Base-by-base conservation (phyloP, 2,329 filamentous ascomycete genomes). In the Cadophora malorum region DNA sequence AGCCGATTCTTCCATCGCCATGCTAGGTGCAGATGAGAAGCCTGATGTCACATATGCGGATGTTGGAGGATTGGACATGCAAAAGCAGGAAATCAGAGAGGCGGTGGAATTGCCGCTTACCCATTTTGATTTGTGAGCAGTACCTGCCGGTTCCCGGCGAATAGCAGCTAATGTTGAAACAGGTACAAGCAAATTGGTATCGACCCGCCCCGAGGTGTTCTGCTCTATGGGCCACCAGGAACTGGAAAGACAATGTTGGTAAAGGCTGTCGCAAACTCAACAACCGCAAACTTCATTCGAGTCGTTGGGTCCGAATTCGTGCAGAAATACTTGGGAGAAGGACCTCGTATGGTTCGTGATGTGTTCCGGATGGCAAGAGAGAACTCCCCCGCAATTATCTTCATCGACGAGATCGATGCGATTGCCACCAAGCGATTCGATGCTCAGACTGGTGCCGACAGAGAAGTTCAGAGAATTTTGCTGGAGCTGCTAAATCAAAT, bases 371-470 rank as follows among this genome's bases (percentile, higher is more conserved):
- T 99, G 96, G 96, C 96, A 47, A 91, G 96, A 71, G 96, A 99
- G 84, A 99, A 99, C 84, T 95, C 94, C 0, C 96, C 96, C 0
- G 92, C 94, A 68, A 99, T 99, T 80, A 99, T 99, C 82, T 99
- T 99, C 86, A 99, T 99, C 79, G 96, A 99, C 79, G 96, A 99
- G 81, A 97, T 99, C 75, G 96, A 99, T 79, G 96, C 96, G 71
- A 98, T 99, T 76, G 96, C 96, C 69, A 99, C 96, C 50, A 99
- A 99, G 84, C 95, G 96, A 80, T 99, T 99, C 82, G 96, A 99
- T 79, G 96, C 96, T 28, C 96, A 99, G 82, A 99, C 96, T 4
- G 96, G 96, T 80, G 96, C 96, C 73, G 96, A 99, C 79, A 90
- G 96, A 83, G 96, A 99, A 82, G 96, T 99, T 19, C 96, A 99